phyloP scores from a whole-genome alignment of 441 rosid species.

The Aquilaria agallochum region DNA sequence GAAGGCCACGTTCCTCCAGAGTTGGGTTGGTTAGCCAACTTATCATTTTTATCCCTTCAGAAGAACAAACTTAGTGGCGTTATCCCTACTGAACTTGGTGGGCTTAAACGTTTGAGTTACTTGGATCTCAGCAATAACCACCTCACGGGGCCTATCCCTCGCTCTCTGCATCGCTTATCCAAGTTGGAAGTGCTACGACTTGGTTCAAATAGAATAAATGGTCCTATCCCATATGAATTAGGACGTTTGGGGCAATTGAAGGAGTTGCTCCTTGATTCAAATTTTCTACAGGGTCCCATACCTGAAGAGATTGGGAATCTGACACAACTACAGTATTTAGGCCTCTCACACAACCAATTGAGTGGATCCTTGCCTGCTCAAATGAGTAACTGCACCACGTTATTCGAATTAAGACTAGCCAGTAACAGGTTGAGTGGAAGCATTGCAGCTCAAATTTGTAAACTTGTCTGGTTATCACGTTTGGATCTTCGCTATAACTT shows the following conservation, averaged over 20 bases:
- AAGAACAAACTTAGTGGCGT: background rate
- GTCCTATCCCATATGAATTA: background rate
- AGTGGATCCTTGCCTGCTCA: constrained; percentile 3
- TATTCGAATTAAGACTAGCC: too few species aligned
- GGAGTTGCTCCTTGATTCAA: background rate
- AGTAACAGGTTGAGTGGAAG: background rate
- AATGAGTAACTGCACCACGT: background rate
- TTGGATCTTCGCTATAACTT: too few species aligned
- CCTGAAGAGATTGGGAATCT: background rate
- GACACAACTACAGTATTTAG: background rate
- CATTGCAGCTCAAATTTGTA: constrained; percentile 1
- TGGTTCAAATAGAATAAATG: background rate
- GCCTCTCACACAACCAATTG: constrained; percentile 5
- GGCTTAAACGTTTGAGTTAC: background rate
- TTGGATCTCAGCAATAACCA: background rate
- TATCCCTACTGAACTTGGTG: background rate
- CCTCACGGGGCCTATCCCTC: constrained; percentile 9
- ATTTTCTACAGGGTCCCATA: background rate
- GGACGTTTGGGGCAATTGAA: too few species aligned
- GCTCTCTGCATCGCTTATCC: background rate
- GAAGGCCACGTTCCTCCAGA: constrained; percentile 3
- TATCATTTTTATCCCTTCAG: fast-evolving
- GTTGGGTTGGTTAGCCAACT: background rate
- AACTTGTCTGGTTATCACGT: background rate
- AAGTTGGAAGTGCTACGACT: background rate